Conservation (phyloP, 805 yeast genomes). For the Trichomonascus vanleenenianus region DNA sequence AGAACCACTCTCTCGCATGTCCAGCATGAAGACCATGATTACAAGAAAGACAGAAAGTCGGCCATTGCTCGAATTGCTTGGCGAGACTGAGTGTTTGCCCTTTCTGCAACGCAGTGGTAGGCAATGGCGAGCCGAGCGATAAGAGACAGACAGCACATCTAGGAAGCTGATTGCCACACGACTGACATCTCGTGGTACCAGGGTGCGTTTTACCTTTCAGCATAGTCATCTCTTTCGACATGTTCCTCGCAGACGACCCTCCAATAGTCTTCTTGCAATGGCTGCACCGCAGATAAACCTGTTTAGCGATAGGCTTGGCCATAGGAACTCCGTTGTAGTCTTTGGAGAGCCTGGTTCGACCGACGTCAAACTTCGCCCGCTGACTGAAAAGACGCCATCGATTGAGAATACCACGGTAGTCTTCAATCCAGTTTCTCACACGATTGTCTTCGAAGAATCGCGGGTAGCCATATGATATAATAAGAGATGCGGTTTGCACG, state of each 20-base stretch:
- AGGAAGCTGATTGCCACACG: conserved; percentile 83
- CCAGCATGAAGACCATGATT: conserved; percentile 93
- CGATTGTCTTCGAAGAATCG: conserved; percentile 67
- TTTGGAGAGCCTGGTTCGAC: conserved; percentile 56
- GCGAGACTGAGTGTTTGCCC: conserved; percentile 27
- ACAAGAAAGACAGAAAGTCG: conserved; percentile 83
- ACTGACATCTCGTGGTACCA: conserved; percentile 46
- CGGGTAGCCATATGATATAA: conserved; percentile 76
- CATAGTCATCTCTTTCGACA: neutral
- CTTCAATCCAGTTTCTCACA: conserved; percentile 69
- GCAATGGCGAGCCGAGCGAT: conserved; percentile 51
- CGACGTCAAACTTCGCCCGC: conserved; percentile 81
- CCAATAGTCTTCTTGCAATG: conserved; percentile 56
- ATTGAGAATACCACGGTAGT: conserved; percentile 58
- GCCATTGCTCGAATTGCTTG: conserved; percentile 65
- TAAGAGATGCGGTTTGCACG: conserved; percentile 83
- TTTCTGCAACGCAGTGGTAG: conserved; percentile 6
- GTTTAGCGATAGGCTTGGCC: conserved; percentile 52
- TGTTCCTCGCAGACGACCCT: conserved; percentile 6
- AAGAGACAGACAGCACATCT: conserved; percentile 84
- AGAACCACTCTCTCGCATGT: conserved; percentile 95
- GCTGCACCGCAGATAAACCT: conserved; percentile 72
- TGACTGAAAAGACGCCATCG: conserved; percentile 73
- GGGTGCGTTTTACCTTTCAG: neutral
- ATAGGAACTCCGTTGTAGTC: conserved; percentile 42